Conservation (phyloP, 164 flowering plant genomes). For the Cinnamomum micranthum region DNA sequence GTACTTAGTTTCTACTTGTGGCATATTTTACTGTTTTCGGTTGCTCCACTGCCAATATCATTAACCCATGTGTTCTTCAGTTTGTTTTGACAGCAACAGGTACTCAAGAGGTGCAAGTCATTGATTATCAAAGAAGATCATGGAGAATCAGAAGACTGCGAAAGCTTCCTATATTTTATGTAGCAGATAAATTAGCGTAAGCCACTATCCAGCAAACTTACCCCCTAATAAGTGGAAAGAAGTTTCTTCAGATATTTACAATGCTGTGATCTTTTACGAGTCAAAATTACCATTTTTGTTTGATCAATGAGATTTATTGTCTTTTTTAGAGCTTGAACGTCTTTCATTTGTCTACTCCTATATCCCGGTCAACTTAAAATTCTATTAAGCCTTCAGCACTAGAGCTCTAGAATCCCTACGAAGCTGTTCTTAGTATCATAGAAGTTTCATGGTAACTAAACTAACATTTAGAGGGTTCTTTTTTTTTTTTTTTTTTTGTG, state of each 20-base stretch:
- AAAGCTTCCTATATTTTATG: conserved; percentile 78
- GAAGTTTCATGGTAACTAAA: too few species aligned
- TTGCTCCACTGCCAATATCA: neutral
- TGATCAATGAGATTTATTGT: neutral
- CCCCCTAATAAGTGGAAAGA: neutral
- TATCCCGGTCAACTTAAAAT: neutral
- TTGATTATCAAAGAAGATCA: conserved; percentile 45
- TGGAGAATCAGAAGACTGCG: conserved; percentile 55
- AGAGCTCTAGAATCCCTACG: too few species aligned
- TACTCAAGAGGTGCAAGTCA: conserved; percentile 56
- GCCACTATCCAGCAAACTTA: conserved; percentile 16
- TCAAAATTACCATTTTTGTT: neutral
- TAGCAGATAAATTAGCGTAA: conserved; percentile 75
- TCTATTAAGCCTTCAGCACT: neutral
- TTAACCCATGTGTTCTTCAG: conserved; percentile 26
- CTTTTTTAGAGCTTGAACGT: neutral
- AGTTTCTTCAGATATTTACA: neutral
- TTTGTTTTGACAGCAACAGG: conserved; percentile 88
- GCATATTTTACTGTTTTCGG: neutral
- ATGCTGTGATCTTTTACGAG: neutral
- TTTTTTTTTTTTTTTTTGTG: too few species aligned
- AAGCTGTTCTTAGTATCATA: too few species aligned
- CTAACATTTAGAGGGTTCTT: too few species aligned
- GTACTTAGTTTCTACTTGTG: neutral
- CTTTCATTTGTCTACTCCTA: neutral